Evolutionary conservation across 108 stramenopile species (phyloP).

Genomic region (Cylindrotheca closterium): DNA sequence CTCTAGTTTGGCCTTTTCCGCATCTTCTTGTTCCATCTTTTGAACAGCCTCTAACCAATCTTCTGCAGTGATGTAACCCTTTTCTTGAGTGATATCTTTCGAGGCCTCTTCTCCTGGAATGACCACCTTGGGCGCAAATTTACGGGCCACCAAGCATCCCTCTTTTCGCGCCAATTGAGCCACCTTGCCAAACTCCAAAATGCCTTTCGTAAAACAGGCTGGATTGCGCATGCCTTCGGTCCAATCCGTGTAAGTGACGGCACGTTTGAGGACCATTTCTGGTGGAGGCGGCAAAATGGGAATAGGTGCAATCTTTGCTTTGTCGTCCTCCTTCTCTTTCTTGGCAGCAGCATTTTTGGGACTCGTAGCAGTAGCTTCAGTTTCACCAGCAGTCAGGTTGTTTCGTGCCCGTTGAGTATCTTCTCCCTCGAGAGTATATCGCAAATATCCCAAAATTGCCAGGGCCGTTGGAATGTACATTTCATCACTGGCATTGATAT

Average conservation of each 20-base stretch:
- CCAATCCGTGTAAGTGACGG: conserved; percentile 88
- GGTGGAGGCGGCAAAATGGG: background rate
- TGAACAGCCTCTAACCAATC: conserved; percentile 33
- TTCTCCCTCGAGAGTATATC: conserved; percentile 20
- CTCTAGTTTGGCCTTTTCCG: background rate
- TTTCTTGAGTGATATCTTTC: conserved; percentile 13
- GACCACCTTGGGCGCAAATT: conserved; percentile 50
- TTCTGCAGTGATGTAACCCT: conserved; percentile 28
- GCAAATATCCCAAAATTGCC: conserved; percentile 54
- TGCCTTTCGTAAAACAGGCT: conserved; percentile 47
- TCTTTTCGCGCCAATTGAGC: conserved; percentile 52
- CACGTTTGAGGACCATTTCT: conserved; percentile 37
- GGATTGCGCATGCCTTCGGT: conserved; percentile 76
- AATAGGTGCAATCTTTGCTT: conserved; percentile 1
- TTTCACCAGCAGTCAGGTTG: conserved; percentile 1
- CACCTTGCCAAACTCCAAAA: conserved; percentile 59
- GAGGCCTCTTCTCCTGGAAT: conserved; percentile 12
- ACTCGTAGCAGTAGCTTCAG: conserved; percentile 5
- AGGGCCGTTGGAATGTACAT: conserved; percentile 83
- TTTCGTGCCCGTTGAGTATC: conserved; percentile 24
- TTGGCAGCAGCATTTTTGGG: background rate
- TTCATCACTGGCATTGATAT: conserved; percentile 81
- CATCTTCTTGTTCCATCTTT: background rate
- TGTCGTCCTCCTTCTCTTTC: no score
- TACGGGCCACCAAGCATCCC: conserved; percentile 83